Evolutionary conservation across 345 rosid species (phyloP).

Genomic region (Geranium rotundifolium): DNA sequence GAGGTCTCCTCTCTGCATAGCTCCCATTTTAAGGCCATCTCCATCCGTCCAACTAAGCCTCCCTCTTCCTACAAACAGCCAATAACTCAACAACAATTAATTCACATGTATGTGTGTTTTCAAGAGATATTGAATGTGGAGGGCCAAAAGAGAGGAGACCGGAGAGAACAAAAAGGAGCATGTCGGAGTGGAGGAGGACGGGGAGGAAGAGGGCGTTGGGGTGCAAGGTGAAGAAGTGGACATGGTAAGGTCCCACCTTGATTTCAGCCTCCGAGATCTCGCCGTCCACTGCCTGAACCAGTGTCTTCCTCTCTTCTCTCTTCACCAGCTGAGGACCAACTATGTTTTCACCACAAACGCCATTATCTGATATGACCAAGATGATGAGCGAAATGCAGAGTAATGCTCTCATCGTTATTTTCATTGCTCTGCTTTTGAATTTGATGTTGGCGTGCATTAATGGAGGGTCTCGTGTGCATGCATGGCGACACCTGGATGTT

Average conservation of each 20-base stretch:
- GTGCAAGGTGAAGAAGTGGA: conserved; percentile 70
- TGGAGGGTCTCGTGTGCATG: no score
- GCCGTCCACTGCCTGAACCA: conserved; percentile 47
- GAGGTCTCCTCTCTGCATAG: conserved; percentile 53
- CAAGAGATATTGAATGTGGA: no score
- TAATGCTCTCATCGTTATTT: no score
- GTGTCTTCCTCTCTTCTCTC: conserved; percentile 39
- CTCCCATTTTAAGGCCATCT: conserved; percentile 23
- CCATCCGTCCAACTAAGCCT: conserved; percentile 49
- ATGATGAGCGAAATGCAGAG: no score
- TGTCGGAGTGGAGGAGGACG: conserved; percentile 66
- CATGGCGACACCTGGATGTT: conserved; percentile 32
- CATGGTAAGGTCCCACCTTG: conserved; percentile 34
- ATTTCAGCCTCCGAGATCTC: conserved; percentile 42
- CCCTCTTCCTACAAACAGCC: conserved; percentile 29
- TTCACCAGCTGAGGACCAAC: conserved; percentile 17
- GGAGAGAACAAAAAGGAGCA: conserved; percentile 70
- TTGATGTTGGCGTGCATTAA: no score
- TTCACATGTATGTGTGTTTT: no score
- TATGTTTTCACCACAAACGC: neutral
- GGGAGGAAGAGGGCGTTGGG: conserved; percentile 80
- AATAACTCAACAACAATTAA: no score
- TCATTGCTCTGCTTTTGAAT: no score
- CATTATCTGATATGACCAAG: neutral
- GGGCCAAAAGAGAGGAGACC: conserved; percentile 17